A percentile compares a stretch with the other conserved stretches of the same genome.
Evolutionary conservation across 2,329 filamentous ascomycete species (phyloP).

Genomic region (Stylonectria norvegica): DNA sequence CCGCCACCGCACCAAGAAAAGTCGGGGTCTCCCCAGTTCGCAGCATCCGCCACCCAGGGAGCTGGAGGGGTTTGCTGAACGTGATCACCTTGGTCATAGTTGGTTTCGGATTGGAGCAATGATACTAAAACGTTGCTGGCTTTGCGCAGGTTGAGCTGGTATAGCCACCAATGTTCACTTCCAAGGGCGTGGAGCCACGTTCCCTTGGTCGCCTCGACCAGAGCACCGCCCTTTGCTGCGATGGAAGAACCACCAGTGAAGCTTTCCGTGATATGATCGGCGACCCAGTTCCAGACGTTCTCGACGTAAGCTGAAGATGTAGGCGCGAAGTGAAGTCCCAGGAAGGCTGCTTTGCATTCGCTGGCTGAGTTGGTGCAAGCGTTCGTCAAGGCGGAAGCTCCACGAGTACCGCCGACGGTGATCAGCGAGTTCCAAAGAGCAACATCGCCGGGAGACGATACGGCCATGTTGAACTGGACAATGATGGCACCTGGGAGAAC

Average conservation of each 20-base stretch:
- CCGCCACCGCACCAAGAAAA: constrained; percentile 37
- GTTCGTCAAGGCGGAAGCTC: constrained; percentile 35
- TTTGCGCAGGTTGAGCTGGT: constrained; percentile 52
- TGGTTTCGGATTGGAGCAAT: constrained; percentile 53
- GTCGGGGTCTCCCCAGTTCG: constrained; percentile 40
- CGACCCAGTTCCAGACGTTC: constrained; percentile 63
- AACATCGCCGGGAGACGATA: constrained; percentile 44
- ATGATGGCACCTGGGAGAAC: constrained; percentile 39
- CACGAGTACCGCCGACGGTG: constrained; percentile 42
- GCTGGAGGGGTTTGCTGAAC: constrained; percentile 32
- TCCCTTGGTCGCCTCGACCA: constrained; percentile 44
- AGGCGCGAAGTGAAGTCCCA: constrained; percentile 45
- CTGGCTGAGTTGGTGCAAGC: constrained; percentile 32
- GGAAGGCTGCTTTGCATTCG: constrained; percentile 57
- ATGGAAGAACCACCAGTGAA: constrained; percentile 46
- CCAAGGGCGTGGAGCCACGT: constrained; percentile 48
- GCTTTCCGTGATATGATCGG: constrained; percentile 55
- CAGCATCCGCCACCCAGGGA: constrained; percentile 37
- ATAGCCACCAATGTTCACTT: constrained; percentile 56
- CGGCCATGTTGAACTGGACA: constrained; percentile 50
- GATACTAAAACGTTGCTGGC: constrained; percentile 49
- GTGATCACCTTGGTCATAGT: constrained; percentile 35
- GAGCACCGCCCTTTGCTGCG: constrained; percentile 46
- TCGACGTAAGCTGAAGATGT: constrained; percentile 47
- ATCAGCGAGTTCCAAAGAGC: constrained; percentile 47